Percentiles rank a stretch among this genome's conserved stretches.
These are phyloP conservation scores for Capsicum pubescens DNA, from an alignment of 257 asterid genomes.

Conservation along the genomic window DNA sequence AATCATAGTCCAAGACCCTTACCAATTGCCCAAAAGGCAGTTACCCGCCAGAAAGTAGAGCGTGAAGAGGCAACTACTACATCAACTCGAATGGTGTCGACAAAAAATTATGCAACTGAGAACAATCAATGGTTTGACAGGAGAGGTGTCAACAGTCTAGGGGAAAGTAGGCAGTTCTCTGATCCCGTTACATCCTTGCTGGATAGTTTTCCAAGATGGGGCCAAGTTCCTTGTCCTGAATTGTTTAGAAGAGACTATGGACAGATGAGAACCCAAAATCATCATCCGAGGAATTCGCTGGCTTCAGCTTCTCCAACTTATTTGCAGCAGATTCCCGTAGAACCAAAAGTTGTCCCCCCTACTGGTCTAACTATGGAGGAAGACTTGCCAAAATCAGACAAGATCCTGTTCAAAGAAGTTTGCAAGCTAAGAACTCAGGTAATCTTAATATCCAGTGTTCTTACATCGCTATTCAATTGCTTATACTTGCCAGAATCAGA, in stretches of 20 bases:
- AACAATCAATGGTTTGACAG: slow-evolving; percentile 29
- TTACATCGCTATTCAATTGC: not conserved
- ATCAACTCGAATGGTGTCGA: slow-evolving; percentile 38
- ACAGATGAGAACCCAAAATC: slow-evolving; percentile 20
- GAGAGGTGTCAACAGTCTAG: slow-evolving; percentile 25
- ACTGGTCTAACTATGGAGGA: slow-evolving; percentile 31
- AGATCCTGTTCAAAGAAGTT: slow-evolving; percentile 43
- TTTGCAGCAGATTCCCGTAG: slow-evolving; percentile 28
- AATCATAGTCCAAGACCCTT: slow-evolving; percentile 46
- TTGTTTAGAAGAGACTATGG: slow-evolving; percentile 33
- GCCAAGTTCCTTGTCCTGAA: slow-evolving; percentile 51
- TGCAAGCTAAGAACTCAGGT: slow-evolving; percentile 49
- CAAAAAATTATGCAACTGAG: slow-evolving; percentile 36
- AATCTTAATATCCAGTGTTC: slow-evolving; percentile 29
- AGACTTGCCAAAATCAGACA: slow-evolving; percentile 33
- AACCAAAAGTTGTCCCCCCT: slow-evolving; percentile 24
- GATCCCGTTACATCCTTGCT: slow-evolving; percentile 31
- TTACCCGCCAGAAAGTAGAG: slow-evolving; percentile 37
- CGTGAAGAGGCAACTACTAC: slow-evolving; percentile 37
- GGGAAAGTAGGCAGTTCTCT: slow-evolving; percentile 30
- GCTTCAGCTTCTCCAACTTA: slow-evolving; percentile 33
- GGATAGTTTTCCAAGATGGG: slow-evolving; percentile 51
- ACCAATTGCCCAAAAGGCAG: slow-evolving; percentile 30
- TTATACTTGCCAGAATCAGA: not conserved
- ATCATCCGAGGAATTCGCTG: slow-evolving; percentile 29